Evolutionary conservation across 805 yeast genomes (phyloP), one percentile per base, ranked within the genome.

Genomic region (Kuraishia ogatae): DNA sequence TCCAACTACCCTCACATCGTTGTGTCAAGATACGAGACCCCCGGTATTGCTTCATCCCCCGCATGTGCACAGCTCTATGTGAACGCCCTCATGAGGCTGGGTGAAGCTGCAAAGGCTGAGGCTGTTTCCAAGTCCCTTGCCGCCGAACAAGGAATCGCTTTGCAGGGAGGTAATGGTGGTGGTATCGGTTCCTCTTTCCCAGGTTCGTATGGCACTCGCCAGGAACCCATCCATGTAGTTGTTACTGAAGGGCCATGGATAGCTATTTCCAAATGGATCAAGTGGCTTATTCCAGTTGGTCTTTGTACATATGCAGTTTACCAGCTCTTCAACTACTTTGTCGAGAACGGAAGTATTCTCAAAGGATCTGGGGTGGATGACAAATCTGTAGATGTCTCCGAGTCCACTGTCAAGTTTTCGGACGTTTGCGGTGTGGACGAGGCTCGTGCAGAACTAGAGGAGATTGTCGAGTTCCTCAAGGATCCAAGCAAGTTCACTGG

Each of bases 391-490:
- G 97, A 91, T 62, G 91, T 89, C 53, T 81, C 89, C 21, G 87
- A 85, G 67, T 87, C 93, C 5, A 87, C 87, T 48, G 97, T 92
- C 47, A 85, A 84, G 67, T 94, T 94, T 69, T 81, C 84, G 50
- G 99, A 94, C 68, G 98, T 96, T 39, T 86, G 92, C 65, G 99
- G 99, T 56, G 96, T 93, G 58, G 99, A 96, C 71, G 99, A 94
- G 74, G 99, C 99, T 2, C 84, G 97, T 65, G 89, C 96, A 7
- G 99, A 94, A 73, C 79, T 94, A 59, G 97, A 94, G 71, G 99
- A 94, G 71, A 89, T 96, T 64, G 99, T 94, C n/a, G 97, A 93
- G 57, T 94, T 94, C 66, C 80, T 94, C 65, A 91, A 91, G 66
- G 98, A 94, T 69, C 99, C 99, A 21, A 83, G 97, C 20, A 88